phyloP scores from a whole-genome alignment of 208 protist genomes.

The Wallacemonas sp. region DNA sequence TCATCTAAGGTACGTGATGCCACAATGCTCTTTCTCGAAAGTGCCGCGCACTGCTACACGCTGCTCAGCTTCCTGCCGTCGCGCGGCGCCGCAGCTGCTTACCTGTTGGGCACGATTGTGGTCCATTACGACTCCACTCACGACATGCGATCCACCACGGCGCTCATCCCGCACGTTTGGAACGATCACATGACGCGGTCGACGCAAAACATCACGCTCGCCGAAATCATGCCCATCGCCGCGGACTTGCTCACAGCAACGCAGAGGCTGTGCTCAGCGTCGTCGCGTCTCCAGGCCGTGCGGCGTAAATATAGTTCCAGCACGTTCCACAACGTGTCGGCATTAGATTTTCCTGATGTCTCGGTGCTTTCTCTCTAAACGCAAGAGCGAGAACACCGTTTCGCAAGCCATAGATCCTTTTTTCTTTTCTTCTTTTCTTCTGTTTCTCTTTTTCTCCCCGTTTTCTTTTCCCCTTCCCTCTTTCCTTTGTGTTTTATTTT shows the following conservation, averaged over 20 bases:
- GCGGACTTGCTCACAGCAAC: conserved; percentile 64
- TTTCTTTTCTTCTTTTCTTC: conserved; percentile 13
- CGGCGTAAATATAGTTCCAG: conserved; percentile 63
- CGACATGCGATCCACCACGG: conserved; percentile 4
- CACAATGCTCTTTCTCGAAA: conserved; percentile 71
- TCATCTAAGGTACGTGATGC: conserved; percentile 40
- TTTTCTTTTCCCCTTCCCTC: background rate
- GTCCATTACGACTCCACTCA: conserved; percentile 36
- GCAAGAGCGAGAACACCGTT: background rate
- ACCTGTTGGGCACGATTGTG: conserved; percentile 58
- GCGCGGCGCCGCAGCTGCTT: conserved; percentile 51
- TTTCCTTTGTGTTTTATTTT: conserved; percentile 24
- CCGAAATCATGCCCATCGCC: conserved; percentile 40
- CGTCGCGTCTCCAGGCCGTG: conserved; percentile 65
- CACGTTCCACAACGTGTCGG: conserved; percentile 44
- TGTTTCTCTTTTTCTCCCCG: background rate
- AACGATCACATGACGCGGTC: conserved; percentile 37
- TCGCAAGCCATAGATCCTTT: conserved; percentile 9
- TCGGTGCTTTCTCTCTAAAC: conserved; percentile 24
- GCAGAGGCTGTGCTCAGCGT: conserved; percentile 42
- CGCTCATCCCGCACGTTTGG: conserved; percentile 35
- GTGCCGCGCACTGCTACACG: conserved; percentile 62
- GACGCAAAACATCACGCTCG: conserved; percentile 45
- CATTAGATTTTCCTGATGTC: conserved; percentile 53
- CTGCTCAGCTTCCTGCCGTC: conserved; percentile 70